Evolutionary conservation across 192 early-diverging fungal species (phyloP).

Genomic region (Podila epigama): DNA sequence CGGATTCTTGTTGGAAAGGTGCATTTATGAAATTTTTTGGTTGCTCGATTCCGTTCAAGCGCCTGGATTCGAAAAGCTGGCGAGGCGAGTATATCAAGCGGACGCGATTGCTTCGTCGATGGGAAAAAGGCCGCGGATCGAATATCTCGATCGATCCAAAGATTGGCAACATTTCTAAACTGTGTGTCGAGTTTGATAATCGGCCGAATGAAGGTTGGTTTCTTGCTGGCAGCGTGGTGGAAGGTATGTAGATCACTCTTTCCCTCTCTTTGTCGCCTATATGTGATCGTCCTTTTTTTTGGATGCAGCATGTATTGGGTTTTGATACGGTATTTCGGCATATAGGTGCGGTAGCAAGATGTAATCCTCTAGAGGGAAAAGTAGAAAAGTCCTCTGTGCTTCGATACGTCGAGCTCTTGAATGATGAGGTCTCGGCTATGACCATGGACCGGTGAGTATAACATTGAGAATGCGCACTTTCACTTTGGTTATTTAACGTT

Average conservation of each 20-base stretch:
- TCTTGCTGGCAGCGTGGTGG: constrained; percentile 56
- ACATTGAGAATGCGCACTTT: too few relatives aligned
- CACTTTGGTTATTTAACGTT: background rate
- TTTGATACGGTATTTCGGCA: background rate
- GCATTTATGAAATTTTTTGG: constrained; percentile 47
- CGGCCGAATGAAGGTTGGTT: constrained; percentile 39
- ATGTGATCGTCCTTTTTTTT: too few relatives aligned
- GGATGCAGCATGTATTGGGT: background rate
- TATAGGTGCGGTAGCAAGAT: constrained; percentile 62
- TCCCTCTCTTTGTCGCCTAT: too few relatives aligned
- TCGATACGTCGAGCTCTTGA: constrained; percentile 49
- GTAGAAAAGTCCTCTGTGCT: constrained; percentile 65
- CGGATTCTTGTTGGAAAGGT: constrained; percentile 45
- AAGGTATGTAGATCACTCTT: constrained; percentile 56
- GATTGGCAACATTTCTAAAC: constrained; percentile 58
- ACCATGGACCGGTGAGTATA: constrained; percentile 63
- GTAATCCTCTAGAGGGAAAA: constrained; percentile 65
- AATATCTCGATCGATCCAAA: constrained; percentile 61
- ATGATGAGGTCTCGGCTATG: constrained; percentile 51
- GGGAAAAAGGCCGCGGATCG: constrained; percentile 58
- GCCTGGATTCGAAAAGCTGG: constrained; percentile 45
- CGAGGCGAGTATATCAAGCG: constrained; percentile 45
- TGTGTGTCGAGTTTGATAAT: constrained; percentile 56
- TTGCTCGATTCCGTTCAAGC: constrained; percentile 31
- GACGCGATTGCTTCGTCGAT: constrained; percentile 34